Evolutionary conservation across 129 eudicot genomes (phyloP), one percentile per base, ranked within the genome.

Genomic region (Flaveria robusta): DNA sequence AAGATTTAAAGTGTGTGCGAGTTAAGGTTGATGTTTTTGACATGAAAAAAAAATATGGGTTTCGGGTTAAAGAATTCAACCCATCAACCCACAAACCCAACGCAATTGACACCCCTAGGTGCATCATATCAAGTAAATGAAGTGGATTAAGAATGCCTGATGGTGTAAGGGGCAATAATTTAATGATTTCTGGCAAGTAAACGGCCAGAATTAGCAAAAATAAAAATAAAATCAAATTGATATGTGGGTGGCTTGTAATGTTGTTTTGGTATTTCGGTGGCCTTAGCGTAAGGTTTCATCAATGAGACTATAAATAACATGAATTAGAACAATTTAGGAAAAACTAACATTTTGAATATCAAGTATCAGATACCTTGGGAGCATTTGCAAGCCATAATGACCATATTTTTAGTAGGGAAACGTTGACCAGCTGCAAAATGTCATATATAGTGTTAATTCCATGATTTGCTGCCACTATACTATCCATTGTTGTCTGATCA

Each of bases 391-490:
- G 65, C 76, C 88, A 58, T 49, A 92, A 71, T 59, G 98, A 92
- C 89, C 89, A 83, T 37, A 86, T 58, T 77, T 92, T 92, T 0
- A 92, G 82, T 9, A 92, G 60, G 0, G 94, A 78, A 72, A 92
- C 67, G 70, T 92, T 92, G 55, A 82, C 71, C 41, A 54, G 29
- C 72, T 82, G 91, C 27, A 88, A 37, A 66, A 81, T 50, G n/a
- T 85, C 83, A 66, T 86, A 87, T 34, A 81, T 55, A 47, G 62
- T 83, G 63, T 81, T 76, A 16, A 92, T 23, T 9, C 92, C 96
- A 49, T 86, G 94, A 54, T 92, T 91, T 37, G 94, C 94, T 3
- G 96, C 89, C 14, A 92, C 98, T 20, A 88, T 83, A 68, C 87
- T 92, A 80, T 92, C 96, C 83, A 92, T 58, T 4, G 94, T 51